A percentile compares a stretch with the other conserved stretches of the same genome.
These are phyloP conservation scores for Neurospora hispaniola DNA, from an alignment of 495 filamentous ascomycete species.

Conservation along the genomic window DNA sequence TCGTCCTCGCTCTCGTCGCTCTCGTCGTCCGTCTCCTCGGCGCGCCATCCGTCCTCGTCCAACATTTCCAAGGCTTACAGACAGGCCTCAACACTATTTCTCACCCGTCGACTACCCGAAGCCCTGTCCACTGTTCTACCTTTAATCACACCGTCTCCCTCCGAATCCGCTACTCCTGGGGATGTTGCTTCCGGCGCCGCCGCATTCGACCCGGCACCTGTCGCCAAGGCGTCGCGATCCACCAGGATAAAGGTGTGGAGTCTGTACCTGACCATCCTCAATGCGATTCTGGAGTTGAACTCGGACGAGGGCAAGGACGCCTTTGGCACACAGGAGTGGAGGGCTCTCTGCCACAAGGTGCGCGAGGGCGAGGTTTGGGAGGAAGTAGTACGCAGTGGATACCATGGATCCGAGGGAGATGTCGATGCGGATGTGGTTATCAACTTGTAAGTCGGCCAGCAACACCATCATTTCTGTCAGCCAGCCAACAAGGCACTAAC, in stretches of 20 bases:
- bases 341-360: constrained; percentile 64
- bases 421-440: constrained; percentile 93
- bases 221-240: constrained; percentile 59
- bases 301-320: constrained; percentile 79
- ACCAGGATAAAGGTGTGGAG: constrained; percentile 94
- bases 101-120: constrained; percentile 85
- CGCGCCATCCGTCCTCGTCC: constrained; percentile 43
- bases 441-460: constrained; percentile 55
- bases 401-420: constrained; percentile 74
- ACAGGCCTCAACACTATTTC: constrained; percentile 79
- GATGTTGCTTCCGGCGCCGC: constrained; percentile 22
- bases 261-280: constrained; percentile 85
- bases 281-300: constrained; percentile 78
- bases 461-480: neutral
- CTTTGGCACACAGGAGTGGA: constrained; percentile 80
- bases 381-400: constrained; percentile 74
- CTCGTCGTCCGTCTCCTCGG: constrained; percentile 36
- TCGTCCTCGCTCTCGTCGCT: constrained; percentile 38
- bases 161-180: neutral
- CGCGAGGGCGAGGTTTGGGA: constrained; percentile 87
- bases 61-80: constrained; percentile 76
- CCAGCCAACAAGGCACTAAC: constrained; percentile 6
- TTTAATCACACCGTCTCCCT: constrained; percentile 47
- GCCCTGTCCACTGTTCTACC: constrained; percentile 74
- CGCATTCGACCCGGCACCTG: constrained; percentile 46